Base-by-base conservation (phyloP, 176 grass and related monocot genomes). In the Oryza meridionalis region DNA sequence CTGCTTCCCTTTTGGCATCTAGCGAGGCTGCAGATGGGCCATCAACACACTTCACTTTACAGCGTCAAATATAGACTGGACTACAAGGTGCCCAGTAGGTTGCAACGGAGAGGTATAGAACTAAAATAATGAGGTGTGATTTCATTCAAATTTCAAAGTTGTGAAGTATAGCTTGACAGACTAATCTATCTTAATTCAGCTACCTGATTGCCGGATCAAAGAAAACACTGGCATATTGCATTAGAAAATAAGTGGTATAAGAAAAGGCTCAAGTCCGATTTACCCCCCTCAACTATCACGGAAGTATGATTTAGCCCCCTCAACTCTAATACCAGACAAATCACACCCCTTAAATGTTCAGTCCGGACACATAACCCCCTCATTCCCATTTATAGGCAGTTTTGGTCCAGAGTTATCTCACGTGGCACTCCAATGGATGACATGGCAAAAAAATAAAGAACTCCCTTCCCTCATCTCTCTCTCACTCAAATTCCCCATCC, bases 31-130 rank as follows among this genome's bases (percentile, higher is more conserved):
- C 58, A 49, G 45, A 31, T 77, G 26, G 44, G 43, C 64, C 58
- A 87, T 83, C 19, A 25, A 79, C 33, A 58, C 53, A 64, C 44
- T 72, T 88, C 58, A 11, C 55, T 83, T 55, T 40, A 16, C 24
- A 72, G 45, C 17, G 12, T 32, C 35, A 45, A 42, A 50, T 1
- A 29, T 58, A 29, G 27, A 17, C 25, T 31, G 22, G 64, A 50
- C 42, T 46, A 80, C 46, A 43, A 75, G 77, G 61, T n/a, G 78
- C 24, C 64, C 7, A 75, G 1, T 46, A 35, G 10, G 62, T 70
- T 64, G 78, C 71, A 62, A 62, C 58, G 21, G 12, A 17, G 1
- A 53, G 12, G 64, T 77, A 74, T 69, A 12, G 1, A 69, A 64
- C 45, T 32, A 63, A 76, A 64, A 76, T 7, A 62, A 69, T 32